Percentiles rank a stretch among this genome's conserved stretches.
phyloP scores from a whole-genome alignment of 2,329 filamentous ascomycete genomes.

The Colletotrichum gloeosporioides region DNA sequence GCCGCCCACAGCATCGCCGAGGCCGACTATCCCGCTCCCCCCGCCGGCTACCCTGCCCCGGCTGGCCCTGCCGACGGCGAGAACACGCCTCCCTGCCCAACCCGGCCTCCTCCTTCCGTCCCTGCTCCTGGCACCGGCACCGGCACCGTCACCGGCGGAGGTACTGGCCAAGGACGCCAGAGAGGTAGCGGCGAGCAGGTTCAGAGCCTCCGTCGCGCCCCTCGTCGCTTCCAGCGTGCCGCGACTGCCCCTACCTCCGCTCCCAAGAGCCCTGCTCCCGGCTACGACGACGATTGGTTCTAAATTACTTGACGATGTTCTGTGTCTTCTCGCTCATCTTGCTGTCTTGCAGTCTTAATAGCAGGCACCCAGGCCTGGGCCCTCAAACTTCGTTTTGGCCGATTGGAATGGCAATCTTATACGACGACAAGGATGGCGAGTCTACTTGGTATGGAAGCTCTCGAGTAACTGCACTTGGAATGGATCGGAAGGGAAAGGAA shows the following conservation, averaged over 20 bases:
- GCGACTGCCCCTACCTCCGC: slow-evolving; percentile 7
- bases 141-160: not conserved
- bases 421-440: not conserved
- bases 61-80: not conserved
- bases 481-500: not conserved
- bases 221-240: slow-evolving; percentile 11
- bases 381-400: not conserved
- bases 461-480: not conserved
- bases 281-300: slow-evolving; percentile 18
- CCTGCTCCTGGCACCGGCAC: not conserved
- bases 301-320: not conserved
- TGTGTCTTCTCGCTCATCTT: not conserved
- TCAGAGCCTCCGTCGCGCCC: slow-evolving; percentile 7
- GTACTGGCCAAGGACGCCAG: not conserved
- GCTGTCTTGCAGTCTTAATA: not conserved
- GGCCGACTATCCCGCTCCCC: slow-evolving; percentile 7
- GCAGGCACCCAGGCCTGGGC: not conserved
- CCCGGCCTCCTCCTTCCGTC: not conserved
- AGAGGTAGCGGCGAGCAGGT: not conserved
- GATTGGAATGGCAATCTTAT: not conserved
- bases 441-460: not conserved
- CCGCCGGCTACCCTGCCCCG: not conserved
- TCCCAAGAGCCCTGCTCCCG: slow-evolving; percentile 6
- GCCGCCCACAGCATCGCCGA: not conserved
- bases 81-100: slow-evolving; percentile 4